These are phyloP conservation scores for Zea mays DNA, from an alignment of 176 grass and related monocot genomes.

Conservation along the genomic window DNA sequence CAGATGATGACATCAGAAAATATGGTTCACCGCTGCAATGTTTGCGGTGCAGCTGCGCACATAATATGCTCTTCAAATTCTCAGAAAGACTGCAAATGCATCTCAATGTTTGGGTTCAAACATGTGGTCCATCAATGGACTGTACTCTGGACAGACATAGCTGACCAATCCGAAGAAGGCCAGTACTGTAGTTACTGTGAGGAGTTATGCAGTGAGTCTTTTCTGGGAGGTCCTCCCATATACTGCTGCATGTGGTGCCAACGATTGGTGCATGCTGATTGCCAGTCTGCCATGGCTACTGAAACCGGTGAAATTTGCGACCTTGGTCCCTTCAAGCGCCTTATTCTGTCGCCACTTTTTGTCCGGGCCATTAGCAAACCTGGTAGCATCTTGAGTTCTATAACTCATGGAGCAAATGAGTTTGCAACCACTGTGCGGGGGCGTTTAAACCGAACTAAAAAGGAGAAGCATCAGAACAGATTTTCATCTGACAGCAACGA, in stretches of 20 bases:
- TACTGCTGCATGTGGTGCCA: slow-evolving; percentile 93
- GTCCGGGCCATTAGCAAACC: slow-evolving; percentile 38
- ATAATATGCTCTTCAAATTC: slow-evolving; percentile 63
- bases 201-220: slow-evolving; percentile 62
- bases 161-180: slow-evolving; percentile 60
- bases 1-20: slow-evolving; percentile 37
- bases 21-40: slow-evolving; percentile 58
- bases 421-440: slow-evolving; percentile 68
- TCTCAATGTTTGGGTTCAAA: slow-evolving; percentile 62
- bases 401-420: slow-evolving; percentile 79
- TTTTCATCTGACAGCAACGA: slow-evolving; percentile 43
- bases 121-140: slow-evolving; percentile 72
- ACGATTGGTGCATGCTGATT: slow-evolving; percentile 72
- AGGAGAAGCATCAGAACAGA: slow-evolving; percentile 40
- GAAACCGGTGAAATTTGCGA: slow-evolving; percentile 70
- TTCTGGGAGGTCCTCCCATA: slow-evolving; percentile 62
- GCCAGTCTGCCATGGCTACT: slow-evolving; percentile 54
- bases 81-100: slow-evolving; percentile 79
- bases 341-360: slow-evolving; percentile 68
- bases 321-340: slow-evolving; percentile 62
- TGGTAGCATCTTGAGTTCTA: slow-evolving; percentile 61
- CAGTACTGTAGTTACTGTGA: slow-evolving; percentile 74
- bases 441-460: slow-evolving; percentile 53
- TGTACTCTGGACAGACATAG: slow-evolving; percentile 63
- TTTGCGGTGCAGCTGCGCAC: slow-evolving; percentile 75